Evolutionary conservation across 1,284 basidiomycete genomes (phyloP).

Genomic region (Chalciporus sp.): DNA sequence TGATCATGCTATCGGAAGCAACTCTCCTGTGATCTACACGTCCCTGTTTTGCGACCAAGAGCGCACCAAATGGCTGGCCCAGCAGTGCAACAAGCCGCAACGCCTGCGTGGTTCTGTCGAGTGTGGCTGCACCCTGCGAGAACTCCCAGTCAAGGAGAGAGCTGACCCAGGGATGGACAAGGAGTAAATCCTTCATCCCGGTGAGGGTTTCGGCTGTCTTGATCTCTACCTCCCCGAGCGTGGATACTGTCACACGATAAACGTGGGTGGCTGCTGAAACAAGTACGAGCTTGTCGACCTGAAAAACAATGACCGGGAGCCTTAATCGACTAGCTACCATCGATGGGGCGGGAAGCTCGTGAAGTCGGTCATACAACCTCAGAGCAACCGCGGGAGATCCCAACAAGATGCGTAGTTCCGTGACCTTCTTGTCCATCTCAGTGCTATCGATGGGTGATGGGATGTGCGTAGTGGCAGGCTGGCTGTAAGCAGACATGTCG

Average conservation of each 20-base stretch:
- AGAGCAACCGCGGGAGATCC: neutral
- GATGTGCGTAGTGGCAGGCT: neutral
- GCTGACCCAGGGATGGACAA: conserved; percentile 14
- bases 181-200: neutral
- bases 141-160: conserved; percentile 13
- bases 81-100: no score
- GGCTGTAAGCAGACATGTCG: neutral
- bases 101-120: no score
- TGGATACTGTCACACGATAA: conserved; percentile 1
- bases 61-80: no score
- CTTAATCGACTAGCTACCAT: conserved; percentile 1
- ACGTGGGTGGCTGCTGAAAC: neutral
- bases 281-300: neutral
- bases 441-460: neutral
- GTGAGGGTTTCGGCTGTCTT: neutral
- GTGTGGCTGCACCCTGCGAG: no score
- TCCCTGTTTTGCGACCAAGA: no score
- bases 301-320: conserved; percentile 9
- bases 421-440: no score
- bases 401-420: neutral
- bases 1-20: no score
- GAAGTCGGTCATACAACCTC: neutral
- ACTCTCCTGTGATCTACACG: no score
- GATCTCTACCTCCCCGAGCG: conserved; percentile 4
- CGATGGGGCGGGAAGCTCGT: conserved; percentile 1